Percentiles rank a stretch among this genome's conserved stretches.
These are phyloP conservation scores for Colletotrichum gigasporum DNA, from an alignment of 2,329 filamentous ascomycete genomes.

Conservation along the genomic window DNA sequence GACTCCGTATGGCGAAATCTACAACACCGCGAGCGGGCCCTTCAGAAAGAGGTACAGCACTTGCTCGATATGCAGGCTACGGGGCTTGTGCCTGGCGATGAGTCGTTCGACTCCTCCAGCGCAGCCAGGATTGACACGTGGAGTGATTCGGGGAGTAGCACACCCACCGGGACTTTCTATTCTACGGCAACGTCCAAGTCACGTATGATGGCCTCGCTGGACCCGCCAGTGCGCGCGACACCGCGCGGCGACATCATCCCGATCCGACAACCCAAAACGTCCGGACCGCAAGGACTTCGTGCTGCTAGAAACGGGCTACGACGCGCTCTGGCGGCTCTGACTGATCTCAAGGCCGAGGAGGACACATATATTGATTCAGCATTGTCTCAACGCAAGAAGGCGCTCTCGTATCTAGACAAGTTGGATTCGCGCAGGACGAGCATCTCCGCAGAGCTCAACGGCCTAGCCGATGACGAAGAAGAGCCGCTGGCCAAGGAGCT, in stretches of 20 bases:
- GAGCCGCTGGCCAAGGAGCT: slow-evolving; percentile 71
- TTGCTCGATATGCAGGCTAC: slow-evolving; percentile 60
- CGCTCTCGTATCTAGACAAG: slow-evolving; percentile 65
- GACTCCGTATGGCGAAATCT: slow-evolving; percentile 59
- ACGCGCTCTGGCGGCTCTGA: slow-evolving; percentile 70
- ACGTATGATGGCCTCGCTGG: slow-evolving; percentile 52
- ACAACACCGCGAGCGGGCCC: slow-evolving; percentile 53
- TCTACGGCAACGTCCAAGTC: slow-evolving; percentile 49
- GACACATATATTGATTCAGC: slow-evolving; percentile 67
- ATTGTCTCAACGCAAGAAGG: slow-evolving; percentile 63
- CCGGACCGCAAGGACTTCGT: slow-evolving; percentile 64
- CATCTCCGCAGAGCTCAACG: slow-evolving; percentile 60
- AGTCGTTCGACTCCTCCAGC: slow-evolving; percentile 12
- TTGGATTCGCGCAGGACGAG: slow-evolving; percentile 60
- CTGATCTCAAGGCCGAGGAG: slow-evolving; percentile 74
- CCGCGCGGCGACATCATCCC: slow-evolving; percentile 64
- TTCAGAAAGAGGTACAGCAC: slow-evolving; percentile 58
- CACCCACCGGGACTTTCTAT: slow-evolving; percentile 50
- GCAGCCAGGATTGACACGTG: slow-evolving; percentile 40
- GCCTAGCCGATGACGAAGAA: slow-evolving; percentile 64
- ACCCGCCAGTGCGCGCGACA: slow-evolving; percentile 48
- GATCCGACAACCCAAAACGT: slow-evolving; percentile 62
- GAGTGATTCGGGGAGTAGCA: slow-evolving; percentile 53
- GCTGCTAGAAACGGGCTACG: slow-evolving; percentile 73
- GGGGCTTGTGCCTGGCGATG: slow-evolving; percentile 50